Percentiles rank a stretch among this genome's conserved stretches.
Evolutionary conservation across 768 basidiomycete genomes (phyloP).

Genomic region (Cystofilobasidium bisporidii): DNA sequence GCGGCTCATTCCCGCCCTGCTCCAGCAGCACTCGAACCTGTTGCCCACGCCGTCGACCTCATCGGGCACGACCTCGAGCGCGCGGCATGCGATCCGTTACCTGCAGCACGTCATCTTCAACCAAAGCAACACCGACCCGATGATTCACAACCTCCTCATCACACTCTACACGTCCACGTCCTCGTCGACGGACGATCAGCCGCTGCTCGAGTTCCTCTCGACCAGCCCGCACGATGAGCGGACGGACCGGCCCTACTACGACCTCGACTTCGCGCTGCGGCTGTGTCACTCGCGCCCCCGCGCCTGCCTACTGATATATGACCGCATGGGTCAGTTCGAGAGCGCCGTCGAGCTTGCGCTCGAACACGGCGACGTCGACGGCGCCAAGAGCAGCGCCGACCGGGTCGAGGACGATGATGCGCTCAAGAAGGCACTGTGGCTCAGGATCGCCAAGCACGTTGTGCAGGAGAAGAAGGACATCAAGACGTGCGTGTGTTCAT

Average conservation of each 20-base stretch:
- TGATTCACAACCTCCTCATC: constrained; percentile 86
- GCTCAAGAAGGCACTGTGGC: constrained; percentile 85
- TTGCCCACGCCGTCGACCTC: constrained; percentile 28
- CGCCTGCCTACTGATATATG: constrained; percentile 91
- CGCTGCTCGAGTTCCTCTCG: constrained; percentile 61
- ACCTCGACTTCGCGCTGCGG: constrained; percentile 90
- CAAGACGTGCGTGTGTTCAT: neutral
- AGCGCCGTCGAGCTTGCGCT: constrained; percentile 91
- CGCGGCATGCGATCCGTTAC: constrained; percentile 79
- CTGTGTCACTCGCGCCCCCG: constrained; percentile 73
- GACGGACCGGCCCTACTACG: constrained; percentile 82
- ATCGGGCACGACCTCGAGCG: constrained; percentile 56
- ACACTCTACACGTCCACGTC: constrained; percentile 54
- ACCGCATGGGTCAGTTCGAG: constrained; percentile 95
- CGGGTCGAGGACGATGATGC: constrained; percentile 73
- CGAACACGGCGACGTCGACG: constrained; percentile 84
- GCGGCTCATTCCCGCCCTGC: constrained; percentile 76
- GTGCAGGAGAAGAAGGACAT: constrained; percentile 14
- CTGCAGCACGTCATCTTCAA: constrained; percentile 73
- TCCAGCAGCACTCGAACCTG: constrained; percentile 45
- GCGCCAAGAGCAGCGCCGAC: constrained; percentile 91
- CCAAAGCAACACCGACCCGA: constrained; percentile 57
- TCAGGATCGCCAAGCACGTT: constrained; percentile 97
- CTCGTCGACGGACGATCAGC: constrained; percentile 44
- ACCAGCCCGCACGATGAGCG: constrained; percentile 70